phyloP scores from a whole-genome alignment of 441 rosid genomes.

The Euphorbia celastroides region DNA sequence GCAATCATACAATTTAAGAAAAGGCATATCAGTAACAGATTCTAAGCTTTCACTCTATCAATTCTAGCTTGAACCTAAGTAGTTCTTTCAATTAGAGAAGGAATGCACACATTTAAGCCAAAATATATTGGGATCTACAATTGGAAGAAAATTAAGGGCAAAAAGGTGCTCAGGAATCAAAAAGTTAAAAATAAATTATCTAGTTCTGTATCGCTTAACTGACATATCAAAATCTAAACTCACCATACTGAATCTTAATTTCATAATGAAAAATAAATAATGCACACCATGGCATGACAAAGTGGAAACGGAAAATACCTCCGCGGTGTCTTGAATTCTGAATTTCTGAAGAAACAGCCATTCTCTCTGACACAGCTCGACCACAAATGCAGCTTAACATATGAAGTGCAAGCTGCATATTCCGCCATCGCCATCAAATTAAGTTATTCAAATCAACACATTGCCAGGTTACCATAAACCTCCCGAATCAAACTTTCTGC shows the following conservation, averaged over 20 bases:
- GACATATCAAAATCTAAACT: background rate
- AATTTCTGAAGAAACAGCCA: constrained; percentile 14
- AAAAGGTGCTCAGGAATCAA: background rate
- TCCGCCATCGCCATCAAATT: constrained; percentile 38
- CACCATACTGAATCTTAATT: background rate
- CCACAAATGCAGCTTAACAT: constrained; percentile 36
- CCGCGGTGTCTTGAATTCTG: constrained; percentile 21
- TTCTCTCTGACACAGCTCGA: constrained; percentile 18
- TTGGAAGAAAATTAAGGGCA: background rate
- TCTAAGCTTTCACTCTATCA: background rate
- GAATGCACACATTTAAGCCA: background rate
- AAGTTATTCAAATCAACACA: constrained; percentile 19
- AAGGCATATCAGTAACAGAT: background rate
- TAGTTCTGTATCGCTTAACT: background rate
- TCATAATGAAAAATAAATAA: background rate
- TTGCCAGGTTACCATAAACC: background rate
- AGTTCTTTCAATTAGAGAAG: background rate
- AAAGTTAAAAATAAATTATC: background rate
- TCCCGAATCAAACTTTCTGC: background rate
- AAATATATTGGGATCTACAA: background rate
- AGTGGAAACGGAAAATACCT: constrained; percentile 20
- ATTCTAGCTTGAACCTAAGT: background rate
- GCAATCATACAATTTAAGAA: background rate
- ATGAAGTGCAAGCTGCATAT: constrained; percentile 33
- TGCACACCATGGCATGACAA: background rate